These are phyloP conservation scores for Pyricularia sp. DNA, from an alignment of 2,329 filamentous ascomycete genomes.

Conservation along the genomic window DNA sequence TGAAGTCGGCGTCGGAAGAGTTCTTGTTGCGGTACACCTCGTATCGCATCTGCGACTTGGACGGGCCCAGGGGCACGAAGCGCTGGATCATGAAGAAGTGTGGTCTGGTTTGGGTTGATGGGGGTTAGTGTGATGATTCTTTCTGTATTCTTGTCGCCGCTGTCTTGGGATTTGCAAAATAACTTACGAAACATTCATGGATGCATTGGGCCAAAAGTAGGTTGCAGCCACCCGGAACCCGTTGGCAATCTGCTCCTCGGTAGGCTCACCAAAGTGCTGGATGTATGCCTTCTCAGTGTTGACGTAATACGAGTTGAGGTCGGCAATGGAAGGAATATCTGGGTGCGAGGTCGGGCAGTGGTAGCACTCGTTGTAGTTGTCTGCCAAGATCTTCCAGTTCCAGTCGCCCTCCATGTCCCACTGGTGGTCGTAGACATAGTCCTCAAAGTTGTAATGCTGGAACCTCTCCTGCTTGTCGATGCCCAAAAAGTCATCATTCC, in stretches of 20 bases:
- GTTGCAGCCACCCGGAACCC: conserved; percentile 36
- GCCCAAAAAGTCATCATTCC: conserved; percentile 41
- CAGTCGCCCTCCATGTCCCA: conserved; percentile 48
- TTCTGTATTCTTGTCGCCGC: no score
- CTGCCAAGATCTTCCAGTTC: conserved; percentile 52
- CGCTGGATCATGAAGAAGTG: conserved; percentile 57
- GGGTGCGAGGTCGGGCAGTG: conserved; percentile 52
- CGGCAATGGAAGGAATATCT: conserved; percentile 45
- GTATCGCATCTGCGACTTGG: conserved; percentile 46
- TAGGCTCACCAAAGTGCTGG: conserved; percentile 37
- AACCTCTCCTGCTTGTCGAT: conserved; percentile 36
- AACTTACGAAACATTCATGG: conserved; percentile 35
- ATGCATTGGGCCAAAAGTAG: conserved; percentile 42
- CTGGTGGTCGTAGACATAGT: conserved; percentile 47
- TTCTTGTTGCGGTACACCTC: conserved; percentile 54
- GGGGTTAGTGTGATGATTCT: not conserved
- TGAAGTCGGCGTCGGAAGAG: conserved; percentile 49
- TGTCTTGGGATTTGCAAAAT: no score
- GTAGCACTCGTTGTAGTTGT: conserved; percentile 61
- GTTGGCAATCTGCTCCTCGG: conserved; percentile 34
- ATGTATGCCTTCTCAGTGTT: conserved; percentile 38
- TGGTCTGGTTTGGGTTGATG: conserved; percentile 27
- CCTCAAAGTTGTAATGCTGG: conserved; percentile 34
- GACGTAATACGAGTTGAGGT: conserved; percentile 45
- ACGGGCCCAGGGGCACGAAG: conserved; percentile 45